Conservation (phyloP, 78 protist species). For the Salpingoeca rosetta region DNA sequence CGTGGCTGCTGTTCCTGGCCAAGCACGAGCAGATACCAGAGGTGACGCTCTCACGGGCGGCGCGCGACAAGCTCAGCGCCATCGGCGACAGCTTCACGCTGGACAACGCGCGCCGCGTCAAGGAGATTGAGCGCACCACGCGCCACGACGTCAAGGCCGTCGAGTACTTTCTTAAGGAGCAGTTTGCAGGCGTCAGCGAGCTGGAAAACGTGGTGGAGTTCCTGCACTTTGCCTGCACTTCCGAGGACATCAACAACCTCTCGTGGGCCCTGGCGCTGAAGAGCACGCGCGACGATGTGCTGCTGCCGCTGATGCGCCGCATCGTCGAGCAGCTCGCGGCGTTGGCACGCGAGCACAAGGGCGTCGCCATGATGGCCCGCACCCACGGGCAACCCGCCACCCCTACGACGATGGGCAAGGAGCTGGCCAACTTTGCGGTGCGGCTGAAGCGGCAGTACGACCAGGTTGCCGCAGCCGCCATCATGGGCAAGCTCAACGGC, state of each 20-base stretch:
- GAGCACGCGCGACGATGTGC: background rate
- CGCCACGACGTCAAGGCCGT: conserved; percentile 82
- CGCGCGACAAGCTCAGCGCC: conserved; percentile 19
- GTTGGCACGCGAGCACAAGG: conserved; percentile 23
- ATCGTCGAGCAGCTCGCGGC: conserved; percentile 18
- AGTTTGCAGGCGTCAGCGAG: conserved; percentile 14
- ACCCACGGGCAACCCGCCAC: conserved; percentile 91
- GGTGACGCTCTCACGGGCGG: conserved; percentile 8
- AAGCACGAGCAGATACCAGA: conserved; percentile 22
- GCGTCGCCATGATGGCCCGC: conserved; percentile 71
- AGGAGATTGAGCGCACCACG: conserved; percentile 63
- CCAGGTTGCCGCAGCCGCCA: conserved; percentile 20
- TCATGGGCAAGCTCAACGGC: conserved; percentile 63
- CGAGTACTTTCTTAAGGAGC: conserved; percentile 61
- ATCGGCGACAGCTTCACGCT: conserved; percentile 18
- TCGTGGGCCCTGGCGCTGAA: conserved; percentile 46
- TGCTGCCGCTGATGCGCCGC: conserved; percentile 13
- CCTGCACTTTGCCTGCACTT: conserved; percentile 61
- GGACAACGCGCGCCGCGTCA: conserved; percentile 47
- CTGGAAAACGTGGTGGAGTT: conserved; percentile 38
- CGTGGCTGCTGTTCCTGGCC: conserved; percentile 29
- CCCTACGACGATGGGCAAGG: conserved; percentile 85
- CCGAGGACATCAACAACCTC: conserved; percentile 71
- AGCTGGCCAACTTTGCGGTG: conserved; percentile 53
- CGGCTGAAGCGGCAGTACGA: conserved; percentile 49